Evolutionary conservation across 345 rosid species (phyloP).

Genomic region (Hypericum androsaemum): DNA sequence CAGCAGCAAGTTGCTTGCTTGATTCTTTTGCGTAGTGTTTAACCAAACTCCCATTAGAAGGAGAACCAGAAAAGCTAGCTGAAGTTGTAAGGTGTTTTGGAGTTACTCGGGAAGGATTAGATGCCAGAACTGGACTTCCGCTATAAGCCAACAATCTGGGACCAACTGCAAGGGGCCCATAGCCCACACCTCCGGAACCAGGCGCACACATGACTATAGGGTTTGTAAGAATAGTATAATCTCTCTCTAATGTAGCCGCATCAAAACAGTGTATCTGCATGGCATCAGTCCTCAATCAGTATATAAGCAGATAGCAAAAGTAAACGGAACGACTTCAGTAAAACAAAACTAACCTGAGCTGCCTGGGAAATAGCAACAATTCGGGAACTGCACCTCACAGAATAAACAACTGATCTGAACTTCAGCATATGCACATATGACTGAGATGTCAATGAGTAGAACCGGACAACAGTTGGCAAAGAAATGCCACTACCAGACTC

Average conservation of each 20-base stretch:
- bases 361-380: constrained; percentile 75
- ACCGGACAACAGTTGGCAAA: constrained; percentile 44
- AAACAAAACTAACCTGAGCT: constrained; percentile 45
- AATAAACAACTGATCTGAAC: constrained; percentile 63
- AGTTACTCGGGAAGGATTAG: constrained; percentile 43
- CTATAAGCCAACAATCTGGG: constrained; percentile 94
- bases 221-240: constrained; percentile 60
- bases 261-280: constrained; percentile 84
- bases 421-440: constrained; percentile 59
- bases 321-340: too few species aligned
- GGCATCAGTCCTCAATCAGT: not conserved
- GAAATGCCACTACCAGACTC: constrained; percentile 34
- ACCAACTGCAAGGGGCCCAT: constrained; percentile 93
- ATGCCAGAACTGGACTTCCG: constrained; percentile 48
- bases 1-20: constrained; percentile 83
- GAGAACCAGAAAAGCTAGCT: constrained; percentile 33
- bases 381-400: constrained; percentile 84
- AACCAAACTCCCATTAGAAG: constrained; percentile 49
- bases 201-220: constrained; percentile 34
- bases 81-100: constrained; percentile 58
- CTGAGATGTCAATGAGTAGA: constrained; percentile 78
- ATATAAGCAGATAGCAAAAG: too few species aligned
- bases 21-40: constrained; percentile 82
- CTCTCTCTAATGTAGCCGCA: constrained; percentile 48
- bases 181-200: constrained; percentile 59